These are phyloP conservation scores for Pseudogymnoascus sp. DNA, from an alignment of 2,329 filamentous ascomycete genomes.

Conservation along the genomic window DNA sequence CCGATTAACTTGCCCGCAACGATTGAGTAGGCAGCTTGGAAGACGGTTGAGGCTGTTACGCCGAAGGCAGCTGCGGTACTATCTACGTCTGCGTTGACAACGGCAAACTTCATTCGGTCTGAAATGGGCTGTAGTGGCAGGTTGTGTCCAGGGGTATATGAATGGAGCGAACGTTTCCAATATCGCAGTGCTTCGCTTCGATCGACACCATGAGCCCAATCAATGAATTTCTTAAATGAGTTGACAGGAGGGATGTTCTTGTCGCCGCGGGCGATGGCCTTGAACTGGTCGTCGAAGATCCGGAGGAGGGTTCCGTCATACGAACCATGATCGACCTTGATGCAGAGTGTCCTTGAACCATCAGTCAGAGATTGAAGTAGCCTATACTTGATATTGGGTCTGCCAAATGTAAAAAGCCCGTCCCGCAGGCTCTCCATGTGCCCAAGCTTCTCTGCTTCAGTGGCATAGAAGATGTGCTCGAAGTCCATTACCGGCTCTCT, in stretches of 20 bases:
- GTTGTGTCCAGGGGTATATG: slow-evolving; percentile 9
- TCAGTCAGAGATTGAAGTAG: slow-evolving; percentile 21
- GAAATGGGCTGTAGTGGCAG: background rate
- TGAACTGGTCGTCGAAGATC: slow-evolving; percentile 30
- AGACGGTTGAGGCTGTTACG: slow-evolving; percentile 29
- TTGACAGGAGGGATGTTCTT: slow-evolving; percentile 12
- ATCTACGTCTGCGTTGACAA: slow-evolving; percentile 18
- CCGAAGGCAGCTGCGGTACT: slow-evolving; percentile 19
- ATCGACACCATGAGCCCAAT: slow-evolving; percentile 17
- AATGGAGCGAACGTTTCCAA: slow-evolving; percentile 16
- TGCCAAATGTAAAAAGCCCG: slow-evolving; percentile 25
- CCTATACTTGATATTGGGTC: slow-evolving; percentile 30
- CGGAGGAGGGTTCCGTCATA: slow-evolving; percentile 33
- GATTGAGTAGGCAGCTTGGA: slow-evolving; percentile 29
- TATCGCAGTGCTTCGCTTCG: slow-evolving; percentile 18
- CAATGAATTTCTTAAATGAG: slow-evolving; percentile 25
- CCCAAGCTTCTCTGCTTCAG: slow-evolving; percentile 19
- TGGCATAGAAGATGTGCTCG: slow-evolving; percentile 12
- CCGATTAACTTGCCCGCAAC: slow-evolving; percentile 22
- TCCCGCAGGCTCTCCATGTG: slow-evolving; percentile 23
- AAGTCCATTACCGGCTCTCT: slow-evolving; percentile 15
- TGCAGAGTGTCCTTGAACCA: slow-evolving; percentile 23
- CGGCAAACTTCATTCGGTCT: background rate
- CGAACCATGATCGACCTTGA: slow-evolving; percentile 29
- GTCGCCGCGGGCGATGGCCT: slow-evolving; percentile 19